Evolutionary conservation across 1,139 yeast species (phyloP).

Genomic region (Debaryomyces sp.): DNA sequence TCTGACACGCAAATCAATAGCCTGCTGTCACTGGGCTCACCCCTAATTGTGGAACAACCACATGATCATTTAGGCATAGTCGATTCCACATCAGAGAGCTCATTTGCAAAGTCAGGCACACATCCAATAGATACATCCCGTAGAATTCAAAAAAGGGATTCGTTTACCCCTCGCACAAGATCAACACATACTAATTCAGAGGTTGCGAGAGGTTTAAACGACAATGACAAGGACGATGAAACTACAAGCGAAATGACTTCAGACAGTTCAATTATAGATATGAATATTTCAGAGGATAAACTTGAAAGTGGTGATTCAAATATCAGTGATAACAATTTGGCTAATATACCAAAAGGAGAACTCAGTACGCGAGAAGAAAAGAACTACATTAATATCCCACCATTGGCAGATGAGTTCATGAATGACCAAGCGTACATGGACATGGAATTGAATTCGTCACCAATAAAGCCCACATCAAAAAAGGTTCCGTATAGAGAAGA

Average conservation of each 20-base stretch:
- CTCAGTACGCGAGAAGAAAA: not conserved
- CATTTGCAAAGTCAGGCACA: not conserved
- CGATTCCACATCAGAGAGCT: not conserved
- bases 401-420: not conserved
- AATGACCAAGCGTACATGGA: not conserved
- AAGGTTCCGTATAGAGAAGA: not conserved
- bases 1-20: not conserved
- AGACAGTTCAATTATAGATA: not conserved
- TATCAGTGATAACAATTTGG: not conserved
- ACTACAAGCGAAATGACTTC: not conserved
- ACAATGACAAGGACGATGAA: not conserved
- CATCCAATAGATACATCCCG: not conserved
- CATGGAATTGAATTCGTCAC: constrained; percentile 26
- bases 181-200: not conserved
- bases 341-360: not conserved
- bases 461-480: constrained; percentile 16
- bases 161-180: not conserved
- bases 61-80: not conserved
- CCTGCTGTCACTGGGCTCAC: not conserved
- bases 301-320: not conserved
- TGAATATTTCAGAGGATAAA: not conserved
- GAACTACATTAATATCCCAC: not conserved
- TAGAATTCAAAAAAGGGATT: not conserved
- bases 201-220: not conserved
- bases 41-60: not conserved